phyloP scores from a whole-genome alignment of 257 asterid genomes.

The Nicotiana tabacum region DNA sequence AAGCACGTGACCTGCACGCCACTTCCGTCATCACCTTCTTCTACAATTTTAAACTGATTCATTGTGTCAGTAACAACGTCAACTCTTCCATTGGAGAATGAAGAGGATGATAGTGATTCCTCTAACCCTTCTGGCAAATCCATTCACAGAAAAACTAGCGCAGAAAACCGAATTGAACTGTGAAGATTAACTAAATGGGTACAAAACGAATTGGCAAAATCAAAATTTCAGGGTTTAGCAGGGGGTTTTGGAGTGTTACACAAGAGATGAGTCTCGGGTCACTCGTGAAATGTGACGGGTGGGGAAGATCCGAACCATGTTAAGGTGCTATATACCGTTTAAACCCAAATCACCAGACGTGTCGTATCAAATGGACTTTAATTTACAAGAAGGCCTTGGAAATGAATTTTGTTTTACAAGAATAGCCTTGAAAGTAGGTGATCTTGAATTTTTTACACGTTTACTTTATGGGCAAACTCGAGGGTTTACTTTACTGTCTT shows the following conservation, averaged over 20 bases:
- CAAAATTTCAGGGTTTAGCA: background rate
- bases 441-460: too few relatives aligned
- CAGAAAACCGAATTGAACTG: background rate
- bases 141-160: background rate
- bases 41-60: conserved; percentile 21
- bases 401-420: too few relatives aligned
- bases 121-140: background rate
- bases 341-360: too few relatives aligned
- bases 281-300: background rate
- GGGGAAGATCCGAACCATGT: background rate
- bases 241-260: background rate
- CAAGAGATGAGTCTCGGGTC: background rate
- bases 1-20: conserved; percentile 60
- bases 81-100: background rate
- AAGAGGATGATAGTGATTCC: background rate
- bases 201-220: background rate
- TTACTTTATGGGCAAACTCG: too few relatives aligned
- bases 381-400: too few relatives aligned
- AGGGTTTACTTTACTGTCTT: too few relatives aligned
- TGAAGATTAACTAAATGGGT: background rate
- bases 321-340: background rate
- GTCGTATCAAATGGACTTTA: too few relatives aligned
- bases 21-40: conserved; percentile 17
- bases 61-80: background rate
- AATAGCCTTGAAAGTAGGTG: too few relatives aligned